Evolutionary conservation across 768 basidiomycete species (phyloP).

Genomic region (Hydnum rufescens): DNA sequence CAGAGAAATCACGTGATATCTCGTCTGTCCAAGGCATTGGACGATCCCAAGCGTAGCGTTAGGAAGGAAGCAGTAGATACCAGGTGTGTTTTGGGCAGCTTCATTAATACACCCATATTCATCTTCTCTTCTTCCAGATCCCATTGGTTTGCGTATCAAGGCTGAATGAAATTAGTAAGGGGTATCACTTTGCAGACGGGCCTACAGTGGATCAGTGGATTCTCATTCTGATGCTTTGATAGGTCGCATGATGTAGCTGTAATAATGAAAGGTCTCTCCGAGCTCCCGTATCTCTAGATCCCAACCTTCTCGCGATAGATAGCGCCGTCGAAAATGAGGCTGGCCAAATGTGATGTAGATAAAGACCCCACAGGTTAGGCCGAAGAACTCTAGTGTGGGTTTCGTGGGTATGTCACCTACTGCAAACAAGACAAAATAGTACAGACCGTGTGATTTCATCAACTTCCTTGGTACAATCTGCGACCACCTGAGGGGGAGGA

Average conservation of each 20-base stretch:
- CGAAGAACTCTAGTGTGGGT: constrained; percentile 34
- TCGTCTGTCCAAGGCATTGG: constrained; percentile 53
- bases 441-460: constrained; percentile 50
- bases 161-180: too few species aligned
- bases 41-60: constrained; percentile 76
- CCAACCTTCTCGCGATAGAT: constrained; percentile 35
- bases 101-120: too few species aligned
- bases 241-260: constrained; percentile 41
- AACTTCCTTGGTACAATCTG: constrained; percentile 56
- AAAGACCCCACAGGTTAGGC: constrained; percentile 38
- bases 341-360: constrained; percentile 78
- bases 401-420: neutral
- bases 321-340: constrained; percentile 66
- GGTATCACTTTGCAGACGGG: too few species aligned
- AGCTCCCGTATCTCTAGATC: constrained; percentile 46
- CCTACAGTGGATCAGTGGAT: neutral
- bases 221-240: neutral
- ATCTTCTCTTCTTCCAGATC: too few species aligned
- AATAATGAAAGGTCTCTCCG: constrained; percentile 72
- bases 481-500: constrained; percentile 49
- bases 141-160: too few species aligned
- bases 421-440: neutral
- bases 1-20: constrained; percentile 53
- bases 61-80: constrained; percentile 81
- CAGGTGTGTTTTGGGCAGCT: too few species aligned